Conservation (phyloP, 2,329 filamentous ascomycete species). For the Penicillium sp. region DNA sequence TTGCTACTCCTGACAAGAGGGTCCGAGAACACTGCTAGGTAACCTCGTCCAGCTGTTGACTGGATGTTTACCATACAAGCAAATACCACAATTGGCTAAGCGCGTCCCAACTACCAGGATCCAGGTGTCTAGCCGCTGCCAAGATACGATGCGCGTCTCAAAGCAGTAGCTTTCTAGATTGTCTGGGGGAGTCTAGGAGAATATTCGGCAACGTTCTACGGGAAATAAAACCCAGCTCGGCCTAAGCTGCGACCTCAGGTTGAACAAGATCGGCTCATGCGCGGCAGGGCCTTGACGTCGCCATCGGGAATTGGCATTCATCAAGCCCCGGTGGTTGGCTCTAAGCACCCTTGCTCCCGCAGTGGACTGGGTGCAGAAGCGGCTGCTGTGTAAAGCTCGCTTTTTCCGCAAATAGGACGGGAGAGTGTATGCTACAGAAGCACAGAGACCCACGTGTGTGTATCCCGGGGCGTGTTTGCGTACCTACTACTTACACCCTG, state of each 20-base stretch:
- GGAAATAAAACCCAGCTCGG: background rate
- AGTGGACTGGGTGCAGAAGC: slow-evolving; percentile 7
- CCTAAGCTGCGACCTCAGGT: slow-evolving; percentile 6
- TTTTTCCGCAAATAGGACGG: slow-evolving; percentile 9
- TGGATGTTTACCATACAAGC: slow-evolving; percentile 9
- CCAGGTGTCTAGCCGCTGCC: slow-evolving; percentile 12
- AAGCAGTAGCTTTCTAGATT: slow-evolving; percentile 12
- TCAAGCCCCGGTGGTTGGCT: slow-evolving; percentile 16
- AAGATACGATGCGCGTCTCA: slow-evolving; percentile 3
- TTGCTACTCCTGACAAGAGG: background rate
- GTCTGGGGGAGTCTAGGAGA: slow-evolving; percentile 6
- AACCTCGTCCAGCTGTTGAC: slow-evolving; percentile 11
- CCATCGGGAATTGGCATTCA: slow-evolving; percentile 15
- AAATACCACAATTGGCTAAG: slow-evolving; percentile 14
- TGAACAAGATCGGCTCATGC: slow-evolving; percentile 13
- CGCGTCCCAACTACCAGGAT: slow-evolving; percentile 14
- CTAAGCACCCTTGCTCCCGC: slow-evolving; percentile 6
- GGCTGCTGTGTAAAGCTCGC: slow-evolving; percentile 15
- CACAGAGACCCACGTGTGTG: slow-evolving; percentile 19
- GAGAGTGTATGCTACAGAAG: slow-evolving; percentile 8
- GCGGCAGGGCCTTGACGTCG: slow-evolving; percentile 13
- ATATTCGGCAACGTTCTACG: slow-evolving; percentile 16
- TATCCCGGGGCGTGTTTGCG: slow-evolving; percentile 8
- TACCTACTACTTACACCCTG: background rate
- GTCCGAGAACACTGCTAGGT: slow-evolving; percentile 10